Evolutionary conservation across 179 eudicot genomes (phyloP), one percentile per base, ranked within the genome.

Genomic region (Vitellaria paradoxa): DNA sequence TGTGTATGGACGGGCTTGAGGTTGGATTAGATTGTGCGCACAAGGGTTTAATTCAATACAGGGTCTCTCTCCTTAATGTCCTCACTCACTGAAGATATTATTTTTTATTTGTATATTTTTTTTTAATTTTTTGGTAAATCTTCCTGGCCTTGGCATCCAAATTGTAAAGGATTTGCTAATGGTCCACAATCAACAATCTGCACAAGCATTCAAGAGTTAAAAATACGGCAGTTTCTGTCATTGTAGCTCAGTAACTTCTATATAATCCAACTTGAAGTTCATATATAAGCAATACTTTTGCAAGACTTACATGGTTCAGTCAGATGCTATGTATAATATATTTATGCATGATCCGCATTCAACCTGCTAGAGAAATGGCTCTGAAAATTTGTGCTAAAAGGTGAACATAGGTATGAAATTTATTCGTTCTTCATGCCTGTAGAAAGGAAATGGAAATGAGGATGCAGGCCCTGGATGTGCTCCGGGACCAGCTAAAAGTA

Each of bases 61-160:
- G 90, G 75, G 92, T 89, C 42, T 69, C 86, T 23, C 80, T 86
- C 14, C 85, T 87, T 50, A 89, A 87, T 73, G 72, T 86, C 49
- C 85, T 86, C 11, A 70, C 73, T 46, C 45, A 59, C 15, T 80
- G 18, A n/a, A n/a, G n/a, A n/a, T n/a, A n/a, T n/a, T n/a, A n/a
- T n/a, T n/a, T n/a, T n/a, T n/a, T n/a, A n/a, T n/a, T n/a, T n/a
- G n/a, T n/a, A n/a, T n/a, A n/a, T n/a, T n/a, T n/a, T n/a, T n/a
- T n/a, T n/a, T n/a, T 65, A 72, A 68, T 17, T 6, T 9, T 49
- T 10, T 49, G 6, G 52, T 49, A 49, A 6, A 49, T 49, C 9
- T 10, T 5, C 9, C 52, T 49, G 18, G 14, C 15, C 14, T 56
- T 56, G n/a, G n/a, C n/a, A n/a, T 56, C 61, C 52, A 49, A 7